Evolutionary conservation across 495 filamentous ascomycete genomes (phyloP), one percentile per base, ranked within the genome.

Genomic region (Neurospora discreta): DNA sequence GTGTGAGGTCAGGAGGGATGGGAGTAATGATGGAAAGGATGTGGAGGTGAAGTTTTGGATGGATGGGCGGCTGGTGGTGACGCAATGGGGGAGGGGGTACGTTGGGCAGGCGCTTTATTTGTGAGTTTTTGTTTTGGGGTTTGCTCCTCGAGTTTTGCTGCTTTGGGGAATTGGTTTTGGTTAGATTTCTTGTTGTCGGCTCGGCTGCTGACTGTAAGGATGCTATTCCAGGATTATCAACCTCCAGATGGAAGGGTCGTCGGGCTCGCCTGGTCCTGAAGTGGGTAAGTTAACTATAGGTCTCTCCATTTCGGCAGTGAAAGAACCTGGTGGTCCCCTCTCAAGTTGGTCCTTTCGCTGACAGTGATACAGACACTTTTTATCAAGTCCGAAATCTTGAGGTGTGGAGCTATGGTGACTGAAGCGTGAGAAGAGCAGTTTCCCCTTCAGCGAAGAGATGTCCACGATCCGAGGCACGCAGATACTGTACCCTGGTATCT

Each of bases 21-120:
- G 0, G 11, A 58, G 46, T 1, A 58, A 58, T 1, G 86, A 86
- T 1, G 86, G 87, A 44, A 78, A 78, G 69, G 85, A 89, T 76
- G 81, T 88, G 33, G 79, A 79, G 23, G 80, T 85, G 1, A 85
- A 81, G 58, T 89, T 87, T 71, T 88, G 82, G 71, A 81, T 89
- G 78, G 85, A 89, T 75, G 87, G 81, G 6, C 72, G 73, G 9
- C 72, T 85, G 23, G 75, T 87, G 10, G 81, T 84, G 15, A 87
- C 83, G 10, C 87, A 89, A 75, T 81, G 83, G 71, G 88, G 86
- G 10, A 80, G 78, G 18, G 82, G 79, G 7, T 87, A 83, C 75
- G 77, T 84, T 7, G 85, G 84, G 15, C 80, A 85, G 75, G 74
- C 83, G 6, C 76, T 88, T 78, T 85, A 82, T 70, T 72, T 85